These are phyloP conservation scores for Zopfia rhizophila DNA, from an alignment of 2,329 filamentous ascomycete genomes.

Conservation along the genomic window DNA sequence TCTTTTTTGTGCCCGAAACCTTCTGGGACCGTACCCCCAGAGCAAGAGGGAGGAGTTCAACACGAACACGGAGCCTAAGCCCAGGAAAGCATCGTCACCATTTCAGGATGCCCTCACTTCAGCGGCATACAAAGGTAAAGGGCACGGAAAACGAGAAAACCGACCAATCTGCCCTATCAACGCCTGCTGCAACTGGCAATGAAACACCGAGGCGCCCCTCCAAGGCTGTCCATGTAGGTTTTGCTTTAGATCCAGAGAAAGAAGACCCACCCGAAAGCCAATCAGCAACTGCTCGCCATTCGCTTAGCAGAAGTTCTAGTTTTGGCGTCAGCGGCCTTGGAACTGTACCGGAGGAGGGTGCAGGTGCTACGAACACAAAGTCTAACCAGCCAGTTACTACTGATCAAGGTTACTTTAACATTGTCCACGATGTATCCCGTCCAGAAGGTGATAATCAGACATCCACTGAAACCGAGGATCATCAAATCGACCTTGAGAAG, in stretches of 20 bases:
- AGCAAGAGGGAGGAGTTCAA: constrained; percentile 52
- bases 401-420: constrained; percentile 7
- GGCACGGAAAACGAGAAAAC: constrained; percentile 13
- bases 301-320: too few species aligned
- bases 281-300: too few species aligned
- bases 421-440: not conserved
- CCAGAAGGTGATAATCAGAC: too few species aligned
- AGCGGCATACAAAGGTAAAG: constrained; percentile 31
- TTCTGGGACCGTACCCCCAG: constrained; percentile 90
- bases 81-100: constrained; percentile 38
- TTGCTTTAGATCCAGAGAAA: constrained; percentile 56
- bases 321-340: too few species aligned
- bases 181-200: not conserved
- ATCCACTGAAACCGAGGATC: not conserved
- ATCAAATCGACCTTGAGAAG: constrained; percentile 12
- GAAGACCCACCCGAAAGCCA: constrained; percentile 13
- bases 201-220: constrained; percentile 35
- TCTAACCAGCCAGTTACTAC: too few species aligned
- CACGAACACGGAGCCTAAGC: constrained; percentile 43
- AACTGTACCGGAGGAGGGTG: too few species aligned
- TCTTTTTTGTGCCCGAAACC: constrained; percentile 92
- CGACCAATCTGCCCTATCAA: too few species aligned
- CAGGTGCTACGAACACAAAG: too few species aligned
- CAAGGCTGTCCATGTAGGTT: constrained; percentile 65
- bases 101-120: constrained; percentile 35